Base-by-base conservation (phyloP, 2,329 filamentous ascomycete genomes). In the Huntiella moniliformis region DNA sequence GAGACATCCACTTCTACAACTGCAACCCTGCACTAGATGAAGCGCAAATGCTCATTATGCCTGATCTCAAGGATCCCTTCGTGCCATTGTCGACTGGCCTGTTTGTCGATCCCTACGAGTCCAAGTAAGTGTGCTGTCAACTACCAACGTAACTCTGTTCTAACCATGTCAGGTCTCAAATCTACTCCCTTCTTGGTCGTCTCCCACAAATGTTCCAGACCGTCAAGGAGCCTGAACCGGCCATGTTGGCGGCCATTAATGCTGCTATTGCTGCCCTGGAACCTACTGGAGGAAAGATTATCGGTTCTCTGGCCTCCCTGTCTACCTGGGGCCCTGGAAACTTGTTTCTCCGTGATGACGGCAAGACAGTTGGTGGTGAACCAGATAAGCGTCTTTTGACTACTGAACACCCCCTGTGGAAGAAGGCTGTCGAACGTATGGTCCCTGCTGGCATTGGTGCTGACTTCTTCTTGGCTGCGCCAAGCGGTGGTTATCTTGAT, bases 1-100 rank as follows among this genome's bases (percentile, higher is more conserved):
- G 85, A 61, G 86, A 95, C 55, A 82, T 98, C 50, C 91, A 98
- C 58, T 98, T 96, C 60, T 98, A 96, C 67, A 96, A 96, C 57
- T 77, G 94, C 55, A 85, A 79, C 56, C 63, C 85, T 34, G 71
- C 71, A 36, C 67, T 95, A 37, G 80, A 91, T 46, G 78, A 86
- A 62, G 85, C 91, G 7, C 91, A 98, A 58, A 95, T 98, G 85
- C 76, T 98, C 68, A 87, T 98, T 43, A 94, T 98, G 84, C 83
- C 91, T 3, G 91, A 98, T 58, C 73, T 98, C 42, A 87, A 96
- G 56, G 91, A 98, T 53, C 91, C 91, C 0, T 98, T 98, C 59
- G 77, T 96, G 12, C 87, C 91, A 2, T 68, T 98, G 13, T 85
- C 82, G 52, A 82, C 93, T 48, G 87, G 88, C 12, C 69, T 98